These are phyloP conservation scores for Paecilomyces dactylethromorphus DNA, from an alignment of 2,329 filamentous ascomycete genomes.

Conservation along the genomic window DNA sequence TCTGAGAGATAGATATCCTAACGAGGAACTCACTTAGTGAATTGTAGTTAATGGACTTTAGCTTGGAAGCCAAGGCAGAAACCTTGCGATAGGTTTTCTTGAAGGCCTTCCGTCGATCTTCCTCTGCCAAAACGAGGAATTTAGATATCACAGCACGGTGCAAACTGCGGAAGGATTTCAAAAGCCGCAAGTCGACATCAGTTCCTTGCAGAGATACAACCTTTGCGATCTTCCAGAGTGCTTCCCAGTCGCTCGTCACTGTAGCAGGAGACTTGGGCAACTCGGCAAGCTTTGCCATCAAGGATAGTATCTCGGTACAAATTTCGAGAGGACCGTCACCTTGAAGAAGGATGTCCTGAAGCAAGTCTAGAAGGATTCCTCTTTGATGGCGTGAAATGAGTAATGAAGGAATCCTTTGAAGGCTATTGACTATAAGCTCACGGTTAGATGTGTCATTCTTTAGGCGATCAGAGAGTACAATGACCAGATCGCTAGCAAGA, in stretches of 20 bases:
- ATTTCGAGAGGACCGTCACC: conserved; percentile 18
- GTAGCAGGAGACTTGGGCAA: conserved; percentile 31
- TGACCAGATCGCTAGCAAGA: conserved; percentile 26
- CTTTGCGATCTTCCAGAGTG: conserved; percentile 29
- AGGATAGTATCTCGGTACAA: conserved; percentile 25
- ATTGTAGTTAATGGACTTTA: conserved; percentile 23
- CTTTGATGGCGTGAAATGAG: conserved; percentile 32
- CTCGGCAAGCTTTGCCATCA: conserved; percentile 34
- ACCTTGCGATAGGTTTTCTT: conserved; percentile 28
- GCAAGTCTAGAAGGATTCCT: conserved; percentile 24
- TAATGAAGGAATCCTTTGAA: conserved; percentile 29
- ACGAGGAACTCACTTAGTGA: conserved; percentile 32
- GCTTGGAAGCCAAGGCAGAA: conserved; percentile 20
- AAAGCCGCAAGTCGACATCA: conserved; percentile 25
- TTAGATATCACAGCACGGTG: conserved; percentile 28
- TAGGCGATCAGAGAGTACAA: conserved; percentile 25
- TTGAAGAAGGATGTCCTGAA: conserved; percentile 26
- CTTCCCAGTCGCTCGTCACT: conserved; percentile 28
- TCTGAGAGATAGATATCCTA: conserved; percentile 25
- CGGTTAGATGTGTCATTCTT: conserved; percentile 21
- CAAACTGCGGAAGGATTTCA: conserved; percentile 32
- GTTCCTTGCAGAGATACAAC: conserved; percentile 24
- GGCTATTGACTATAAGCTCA: conserved; percentile 25
- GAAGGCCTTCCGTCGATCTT: conserved; percentile 25
- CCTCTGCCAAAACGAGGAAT: conserved; percentile 26